Evolutionary conservation across 2,329 filamentous ascomycete species (phyloP).

Genomic region (Penicillium janthinellum): DNA sequence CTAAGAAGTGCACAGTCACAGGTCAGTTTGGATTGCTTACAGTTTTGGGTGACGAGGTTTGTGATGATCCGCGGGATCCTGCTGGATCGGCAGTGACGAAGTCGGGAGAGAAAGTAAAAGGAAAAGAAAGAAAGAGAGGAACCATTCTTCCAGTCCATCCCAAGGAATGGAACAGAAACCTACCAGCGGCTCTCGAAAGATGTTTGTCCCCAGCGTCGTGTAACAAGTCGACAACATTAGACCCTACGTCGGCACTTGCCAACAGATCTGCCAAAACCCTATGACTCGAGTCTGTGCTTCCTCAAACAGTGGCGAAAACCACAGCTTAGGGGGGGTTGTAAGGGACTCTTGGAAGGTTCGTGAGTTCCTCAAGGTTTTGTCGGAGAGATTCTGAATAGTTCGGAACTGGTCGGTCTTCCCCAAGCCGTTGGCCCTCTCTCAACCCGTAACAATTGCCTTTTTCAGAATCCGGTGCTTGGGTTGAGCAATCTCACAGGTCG

Average conservation of each 20-base stretch:
- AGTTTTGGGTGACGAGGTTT: constrained; percentile 3
- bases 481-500: constrained; percentile 16
- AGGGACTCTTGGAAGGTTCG: background rate
- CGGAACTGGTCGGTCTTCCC: background rate
- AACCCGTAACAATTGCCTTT: background rate
- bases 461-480: background rate
- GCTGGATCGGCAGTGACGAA: background rate
- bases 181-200: constrained; percentile 35
- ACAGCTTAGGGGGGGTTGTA: background rate
- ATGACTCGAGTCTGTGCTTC: constrained; percentile 20
- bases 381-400: background rate
- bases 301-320: background rate
- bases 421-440: background rate
- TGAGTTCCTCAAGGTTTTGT: background rate
- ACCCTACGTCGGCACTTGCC: constrained; percentile 29
- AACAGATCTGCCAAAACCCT: constrained; percentile 24
- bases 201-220: constrained; percentile 38
- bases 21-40: constrained; percentile 15
- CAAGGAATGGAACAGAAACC: constrained; percentile 23
- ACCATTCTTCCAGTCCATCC: constrained; percentile 8
- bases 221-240: constrained; percentile 37
- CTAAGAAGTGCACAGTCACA: constrained; percentile 11
- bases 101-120: constrained; percentile 1
- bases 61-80: constrained; percentile 11
- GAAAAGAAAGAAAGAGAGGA: constrained; percentile 7